Base-by-base conservation (phyloP, 495 filamentous ascomycete genomes). In the Jackrogersella multiformis region DNA sequence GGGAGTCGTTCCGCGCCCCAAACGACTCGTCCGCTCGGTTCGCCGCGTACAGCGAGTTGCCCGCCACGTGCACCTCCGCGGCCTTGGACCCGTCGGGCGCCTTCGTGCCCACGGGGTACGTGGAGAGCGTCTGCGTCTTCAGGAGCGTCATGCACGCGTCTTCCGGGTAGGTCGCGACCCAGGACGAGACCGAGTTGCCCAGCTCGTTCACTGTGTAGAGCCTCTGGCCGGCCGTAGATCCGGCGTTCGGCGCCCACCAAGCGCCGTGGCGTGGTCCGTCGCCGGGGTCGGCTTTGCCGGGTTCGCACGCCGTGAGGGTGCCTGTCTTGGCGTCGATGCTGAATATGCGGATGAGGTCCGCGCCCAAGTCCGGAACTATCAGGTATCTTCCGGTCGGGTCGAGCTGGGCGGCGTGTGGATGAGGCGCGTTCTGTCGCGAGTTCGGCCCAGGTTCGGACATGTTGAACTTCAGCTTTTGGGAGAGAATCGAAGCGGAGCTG, bases 291-390 rank as follows among this genome's bases (percentile, higher is more conserved):
- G 80, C 72, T 42, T 71, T 62, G 20, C 64, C 80, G 9, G 71
- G 61, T 6, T 73, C 52, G 68, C 79, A 81, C 0, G 74, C 63
- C 0, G 75, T 75, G 24, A 82, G 72, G 18, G 62, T 62, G 21
- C 79, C 80, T 5, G 73, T 82, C 18, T 44, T 28, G 9, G 75
- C 70, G 60, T 88, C 77, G 66, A 80, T 88, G 82, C 48, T 76
- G 71, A 82, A 88, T 49, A 93, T 77, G 65, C 86, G 87, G 56
- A 92, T 64, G 4, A 89, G 66, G 67, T 94, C 91, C 0, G 88
- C 84, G 56, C 91, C 91, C 1, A 93, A 82, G 68, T 94, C 91
- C 0, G 91, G 89, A 9, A 87, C 80, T 0, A 93, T 69, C 36
- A 91, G 63, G 74, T 85, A 93, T 35, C 81, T 74, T 1, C 83